A percentile compares a stretch with the other conserved stretches of the same genome.
These are phyloP conservation scores for Penicillium parvum DNA, from an alignment of 495 filamentous ascomycete genomes.

Conservation along the genomic window DNA sequence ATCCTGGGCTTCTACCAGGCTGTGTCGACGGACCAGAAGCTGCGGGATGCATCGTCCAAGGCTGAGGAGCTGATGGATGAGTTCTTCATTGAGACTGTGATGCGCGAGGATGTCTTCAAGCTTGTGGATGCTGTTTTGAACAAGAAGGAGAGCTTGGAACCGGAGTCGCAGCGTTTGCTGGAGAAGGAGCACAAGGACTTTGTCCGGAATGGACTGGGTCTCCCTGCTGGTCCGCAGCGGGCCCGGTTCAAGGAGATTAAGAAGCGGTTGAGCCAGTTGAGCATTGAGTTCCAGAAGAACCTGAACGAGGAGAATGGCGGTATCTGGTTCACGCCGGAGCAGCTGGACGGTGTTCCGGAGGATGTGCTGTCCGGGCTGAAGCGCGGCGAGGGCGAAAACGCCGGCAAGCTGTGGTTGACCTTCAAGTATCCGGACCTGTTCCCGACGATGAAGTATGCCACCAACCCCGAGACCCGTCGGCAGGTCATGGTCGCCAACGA, in stretches of 20 bases:
- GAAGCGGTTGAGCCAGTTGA: slow-evolving; percentile 60
- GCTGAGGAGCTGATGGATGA: slow-evolving; percentile 65
- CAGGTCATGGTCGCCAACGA: slow-evolving; percentile 58
- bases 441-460: slow-evolving; percentile 61
- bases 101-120: slow-evolving; percentile 65
- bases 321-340: slow-evolving; percentile 58
- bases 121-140: slow-evolving; percentile 58
- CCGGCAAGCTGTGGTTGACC: slow-evolving; percentile 58
- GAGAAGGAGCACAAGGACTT: slow-evolving; percentile 68
- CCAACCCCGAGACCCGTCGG: slow-evolving; percentile 52
- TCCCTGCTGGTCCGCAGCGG: slow-evolving; percentile 57
- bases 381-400: slow-evolving; percentile 67
- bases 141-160: slow-evolving; percentile 56
- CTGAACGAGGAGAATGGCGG: slow-evolving; percentile 66
- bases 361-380: slow-evolving; percentile 61
- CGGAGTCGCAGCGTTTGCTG: slow-evolving; percentile 58
- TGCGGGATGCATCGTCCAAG: slow-evolving; percentile 67
- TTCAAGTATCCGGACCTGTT: slow-evolving; percentile 71
- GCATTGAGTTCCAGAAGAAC: slow-evolving; percentile 65
- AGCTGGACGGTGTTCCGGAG: slow-evolving; percentile 60
- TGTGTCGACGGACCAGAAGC: slow-evolving; percentile 61
- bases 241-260: slow-evolving; percentile 71
- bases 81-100: slow-evolving; percentile 59
- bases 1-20: slow-evolving; percentile 78
- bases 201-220: slow-evolving; percentile 57